Base-by-base conservation (phyloP, 2,329 filamentous ascomycete genomes). In the Aspergillus spinulosporus region DNA sequence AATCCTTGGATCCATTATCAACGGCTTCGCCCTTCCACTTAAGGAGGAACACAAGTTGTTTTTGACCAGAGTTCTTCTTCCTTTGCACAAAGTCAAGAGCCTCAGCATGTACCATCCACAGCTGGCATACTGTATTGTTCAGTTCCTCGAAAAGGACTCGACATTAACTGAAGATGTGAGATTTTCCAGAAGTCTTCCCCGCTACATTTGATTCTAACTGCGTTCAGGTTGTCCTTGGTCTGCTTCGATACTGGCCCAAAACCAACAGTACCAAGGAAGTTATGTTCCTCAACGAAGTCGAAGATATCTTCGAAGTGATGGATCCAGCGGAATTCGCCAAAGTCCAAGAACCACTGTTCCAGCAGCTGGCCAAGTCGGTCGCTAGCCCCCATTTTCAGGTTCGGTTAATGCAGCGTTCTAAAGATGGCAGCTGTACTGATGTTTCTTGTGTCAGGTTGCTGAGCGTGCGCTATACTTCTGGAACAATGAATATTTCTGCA, bases 401-500 rank as follows among this genome's bases (percentile, higher is more conserved):
- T 72, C 44, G 75, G 64, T 11, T 15, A 28, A 28, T 28, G 26
- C 37, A 43, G 14, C 11, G 46, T 11, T 7, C 34, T 34, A 4
- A 43, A 21, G 12, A 4, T 26, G n/a, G 36, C 11, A 4, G 15
- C 5, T n/a, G 60, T 47, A 59, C 65, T 59, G 62, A 58, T 52
- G 4, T 54, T 40, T n/a, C 26, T 39, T 45, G 5, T n/a, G 14
- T 43, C 59, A 86, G 83, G 94, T 99, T 57, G 94, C 94, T 14
- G 94, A 99, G 78, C 87, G 94, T 63, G 94, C 94, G 4, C 82
- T 99, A 29, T 99, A 99, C 78, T 99, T 99, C 80, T 99, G 94
- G 94, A 99, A 99, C 81, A 99, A 99, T 71, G 94, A 99, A 74
- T 99, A 99, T 74, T 99, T 99, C 78, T 99, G 94, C 81, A 99